Percentiles rank a stretch among this genome's conserved stretches.
These are phyloP conservation scores for Alnus glutinosa DNA, from an alignment of 306 rosid species.

Conservation along the genomic window DNA sequence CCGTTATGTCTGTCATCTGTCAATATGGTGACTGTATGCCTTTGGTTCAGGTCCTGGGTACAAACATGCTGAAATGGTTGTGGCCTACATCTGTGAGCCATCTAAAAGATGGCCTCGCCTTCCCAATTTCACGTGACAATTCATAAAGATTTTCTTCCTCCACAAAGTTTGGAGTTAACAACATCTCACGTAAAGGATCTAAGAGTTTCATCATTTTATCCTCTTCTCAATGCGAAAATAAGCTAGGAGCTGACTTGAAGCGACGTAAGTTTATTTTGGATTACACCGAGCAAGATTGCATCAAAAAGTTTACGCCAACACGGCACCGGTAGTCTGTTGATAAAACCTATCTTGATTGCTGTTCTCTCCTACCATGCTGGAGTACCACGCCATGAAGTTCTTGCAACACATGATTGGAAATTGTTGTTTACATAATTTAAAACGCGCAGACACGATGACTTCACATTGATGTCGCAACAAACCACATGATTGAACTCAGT, in stretches of 20 bases:
- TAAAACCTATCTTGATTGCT: background rate
- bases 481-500: background rate
- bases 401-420: slow-evolving; percentile 8
- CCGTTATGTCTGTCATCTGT: slow-evolving; percentile 11
- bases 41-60: slow-evolving; percentile 71
- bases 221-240: background rate
- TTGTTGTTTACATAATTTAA: background rate
- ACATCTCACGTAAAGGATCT: background rate
- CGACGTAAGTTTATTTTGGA: background rate
- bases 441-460: background rate
- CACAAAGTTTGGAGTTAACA: slow-evolving; percentile 21
- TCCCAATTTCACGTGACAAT: slow-evolving; percentile 59
- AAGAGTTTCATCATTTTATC: background rate
- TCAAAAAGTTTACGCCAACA: background rate
- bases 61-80: slow-evolving; percentile 77
- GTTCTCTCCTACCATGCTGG: background rate
- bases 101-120: slow-evolving; percentile 74
- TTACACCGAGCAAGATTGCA: background rate
- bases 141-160: slow-evolving; percentile 29
- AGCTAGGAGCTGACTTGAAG: slow-evolving; percentile 1
- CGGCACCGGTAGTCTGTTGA: background rate
- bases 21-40: slow-evolving; percentile 14
- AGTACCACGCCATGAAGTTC: background rate
- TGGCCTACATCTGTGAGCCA: slow-evolving; percentile 74
- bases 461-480: background rate